Conservation (phyloP, 2,329 filamentous ascomycete species). For the Aspergillus sp. region DNA sequence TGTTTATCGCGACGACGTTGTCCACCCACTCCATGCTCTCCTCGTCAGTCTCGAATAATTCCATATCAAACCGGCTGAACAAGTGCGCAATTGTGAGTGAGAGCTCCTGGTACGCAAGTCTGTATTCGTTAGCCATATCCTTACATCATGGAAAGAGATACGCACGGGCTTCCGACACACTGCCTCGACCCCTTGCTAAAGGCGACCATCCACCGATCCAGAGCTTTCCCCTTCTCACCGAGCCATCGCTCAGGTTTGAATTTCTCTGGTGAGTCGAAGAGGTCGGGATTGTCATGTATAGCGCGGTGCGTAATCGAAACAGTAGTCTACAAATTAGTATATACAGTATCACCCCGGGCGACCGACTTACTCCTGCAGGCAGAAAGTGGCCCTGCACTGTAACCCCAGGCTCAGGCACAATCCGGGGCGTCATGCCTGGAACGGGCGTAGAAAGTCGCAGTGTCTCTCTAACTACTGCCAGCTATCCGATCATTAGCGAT, state of each 20-base stretch:
- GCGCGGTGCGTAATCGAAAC: not conserved
- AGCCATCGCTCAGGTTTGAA: not conserved
- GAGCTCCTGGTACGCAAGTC: not conserved
- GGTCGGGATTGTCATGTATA: not conserved
- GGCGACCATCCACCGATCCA: not conserved
- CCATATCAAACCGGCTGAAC: not conserved
- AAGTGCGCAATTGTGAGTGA: not conserved
- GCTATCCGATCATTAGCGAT: too few relatives aligned
- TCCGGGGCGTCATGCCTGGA: constrained; percentile 36
- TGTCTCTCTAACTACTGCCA: constrained; percentile 52
- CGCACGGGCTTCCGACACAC: not conserved
- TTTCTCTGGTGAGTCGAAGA: not conserved
- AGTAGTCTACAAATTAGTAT: not conserved
- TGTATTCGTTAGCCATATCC: too few relatives aligned
- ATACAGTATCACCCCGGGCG: rapidly evolving
- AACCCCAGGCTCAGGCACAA: not conserved
- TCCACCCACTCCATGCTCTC: not conserved
- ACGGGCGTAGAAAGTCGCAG: constrained; percentile 51
- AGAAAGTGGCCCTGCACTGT: not conserved
- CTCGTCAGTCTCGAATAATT: not conserved
- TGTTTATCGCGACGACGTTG: not conserved
- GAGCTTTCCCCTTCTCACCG: not conserved
- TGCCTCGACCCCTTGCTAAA: not conserved
- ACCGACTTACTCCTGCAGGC: not conserved
- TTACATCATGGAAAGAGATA: too few relatives aligned